Percentiles rank a stretch among this genome's conserved stretches.
Conservation (phyloP, 306 rosid genomes). For the Mucuna pruriens region DNA sequence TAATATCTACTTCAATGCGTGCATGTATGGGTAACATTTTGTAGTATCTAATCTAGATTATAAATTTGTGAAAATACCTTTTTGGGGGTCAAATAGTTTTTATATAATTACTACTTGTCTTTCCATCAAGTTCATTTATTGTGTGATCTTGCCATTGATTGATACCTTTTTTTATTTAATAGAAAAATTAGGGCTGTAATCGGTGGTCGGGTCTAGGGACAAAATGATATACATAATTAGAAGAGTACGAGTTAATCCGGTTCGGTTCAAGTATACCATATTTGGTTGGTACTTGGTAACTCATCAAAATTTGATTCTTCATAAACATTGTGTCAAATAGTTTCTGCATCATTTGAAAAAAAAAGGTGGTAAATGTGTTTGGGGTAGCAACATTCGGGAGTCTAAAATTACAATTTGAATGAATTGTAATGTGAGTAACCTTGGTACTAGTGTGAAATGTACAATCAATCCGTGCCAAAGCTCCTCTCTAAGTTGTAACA, state of each 20-base stretch:
- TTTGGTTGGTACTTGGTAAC: too few relatives aligned
- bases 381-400: background rate
- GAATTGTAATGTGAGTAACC: too few relatives aligned
- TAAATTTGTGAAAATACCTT: conserved; percentile 39
- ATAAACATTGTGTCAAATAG: background rate
- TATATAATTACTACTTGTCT: background rate
- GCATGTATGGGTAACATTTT: conserved; percentile 49
- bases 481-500: too few relatives aligned
- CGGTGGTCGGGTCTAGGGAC: background rate
- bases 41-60: conserved; percentile 44
- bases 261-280: background rate
- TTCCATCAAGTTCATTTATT: too few relatives aligned
- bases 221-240: background rate
- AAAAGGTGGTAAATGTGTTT: background rate
- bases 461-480: too few relatives aligned
- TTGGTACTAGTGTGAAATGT: too few relatives aligned
- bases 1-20: conserved; percentile 39
- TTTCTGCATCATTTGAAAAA: background rate
- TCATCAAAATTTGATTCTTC: background rate
- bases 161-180: too few relatives aligned
- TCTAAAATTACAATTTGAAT: too few relatives aligned
- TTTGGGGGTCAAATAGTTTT: background rate
- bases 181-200: too few relatives aligned
- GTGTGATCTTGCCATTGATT: too few relatives aligned
- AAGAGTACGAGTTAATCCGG: background rate